A percentile compares a stretch with the other conserved stretches of the same genome.
phyloP scores from a whole-genome alignment of 305 asterid genomes.

The Fraxinus xanthoxyloides region DNA sequence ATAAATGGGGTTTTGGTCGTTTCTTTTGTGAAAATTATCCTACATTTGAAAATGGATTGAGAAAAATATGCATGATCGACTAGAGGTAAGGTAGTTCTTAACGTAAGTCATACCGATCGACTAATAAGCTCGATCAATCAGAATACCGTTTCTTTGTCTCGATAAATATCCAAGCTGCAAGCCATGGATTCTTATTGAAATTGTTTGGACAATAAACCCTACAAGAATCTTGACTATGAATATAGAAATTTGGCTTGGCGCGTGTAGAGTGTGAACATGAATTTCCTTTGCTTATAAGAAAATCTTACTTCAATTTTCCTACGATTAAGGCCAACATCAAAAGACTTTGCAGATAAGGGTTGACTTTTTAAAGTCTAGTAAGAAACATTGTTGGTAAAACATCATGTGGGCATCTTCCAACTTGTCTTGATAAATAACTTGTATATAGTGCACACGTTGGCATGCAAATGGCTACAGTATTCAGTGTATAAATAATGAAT shows the following conservation, averaged over 20 bases:
- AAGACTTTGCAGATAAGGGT: neutral
- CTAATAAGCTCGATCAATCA: too few relatives aligned
- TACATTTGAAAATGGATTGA: too few relatives aligned
- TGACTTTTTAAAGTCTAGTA: neutral
- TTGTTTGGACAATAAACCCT: neutral
- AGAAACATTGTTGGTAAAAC: neutral
- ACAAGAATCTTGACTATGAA: neutral
- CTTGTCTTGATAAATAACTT: neutral
- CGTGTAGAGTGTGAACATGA: neutral
- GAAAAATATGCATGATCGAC: too few relatives aligned
- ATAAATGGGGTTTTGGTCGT: too few relatives aligned
- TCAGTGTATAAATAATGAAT: neutral
- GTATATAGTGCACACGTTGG: neutral
- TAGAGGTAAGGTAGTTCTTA: too few relatives aligned
- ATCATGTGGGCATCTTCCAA: neutral
- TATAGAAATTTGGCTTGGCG: neutral
- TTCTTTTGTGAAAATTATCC: too few relatives aligned
- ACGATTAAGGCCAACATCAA: neutral
- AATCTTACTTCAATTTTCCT: neutral
- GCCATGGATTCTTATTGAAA: neutral
- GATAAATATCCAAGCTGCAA: neutral
- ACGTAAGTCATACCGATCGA: too few relatives aligned
- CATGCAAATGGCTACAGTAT: neutral
- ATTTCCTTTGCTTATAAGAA: neutral
- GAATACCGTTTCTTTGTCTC: too few relatives aligned